phyloP scores from a whole-genome alignment of 1,139 yeast genomes.

The Protomyces gravidus region DNA sequence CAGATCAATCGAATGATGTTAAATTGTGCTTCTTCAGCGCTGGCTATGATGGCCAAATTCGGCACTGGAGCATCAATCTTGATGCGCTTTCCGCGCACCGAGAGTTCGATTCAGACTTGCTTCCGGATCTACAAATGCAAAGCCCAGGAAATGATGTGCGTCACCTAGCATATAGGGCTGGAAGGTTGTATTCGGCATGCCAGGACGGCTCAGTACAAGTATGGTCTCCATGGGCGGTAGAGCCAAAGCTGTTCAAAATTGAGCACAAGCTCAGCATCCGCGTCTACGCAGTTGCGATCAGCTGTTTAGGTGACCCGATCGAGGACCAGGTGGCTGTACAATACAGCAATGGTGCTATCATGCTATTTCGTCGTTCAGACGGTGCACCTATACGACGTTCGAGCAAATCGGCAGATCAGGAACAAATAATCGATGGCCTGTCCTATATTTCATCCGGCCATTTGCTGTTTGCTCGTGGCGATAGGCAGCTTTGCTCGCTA shows the following conservation, averaged over 20 bases:
- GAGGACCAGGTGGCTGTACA: not conserved
- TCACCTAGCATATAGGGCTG: not conserved
- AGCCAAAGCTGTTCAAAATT: not conserved
- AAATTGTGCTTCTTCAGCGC: not conserved
- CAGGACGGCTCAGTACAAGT: not conserved
- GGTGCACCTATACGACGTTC: not conserved
- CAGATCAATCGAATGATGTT: not conserved
- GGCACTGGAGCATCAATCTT: not conserved
- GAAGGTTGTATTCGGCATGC: not conserved
- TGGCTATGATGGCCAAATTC: not conserved
- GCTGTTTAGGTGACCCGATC: not conserved
- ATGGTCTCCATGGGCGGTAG: not conserved
- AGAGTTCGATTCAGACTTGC: not conserved
- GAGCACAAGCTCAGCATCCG: too few species aligned
- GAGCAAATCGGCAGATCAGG: not conserved
- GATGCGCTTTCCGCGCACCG: not conserved
- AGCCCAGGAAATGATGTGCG: not conserved
- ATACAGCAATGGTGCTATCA: not conserved
- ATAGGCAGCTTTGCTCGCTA: not conserved
- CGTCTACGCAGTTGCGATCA: not conserved
- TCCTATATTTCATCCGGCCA: not conserved
- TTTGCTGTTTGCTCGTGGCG: not conserved
- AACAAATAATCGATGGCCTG: not conserved
- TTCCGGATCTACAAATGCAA: not conserved
- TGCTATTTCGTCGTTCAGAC: not conserved